These are phyloP conservation scores for Physcomitrium patens DNA, from an alignment of 225 moss, liverwort and hornwort genomes.

Conservation along the genomic window DNA sequence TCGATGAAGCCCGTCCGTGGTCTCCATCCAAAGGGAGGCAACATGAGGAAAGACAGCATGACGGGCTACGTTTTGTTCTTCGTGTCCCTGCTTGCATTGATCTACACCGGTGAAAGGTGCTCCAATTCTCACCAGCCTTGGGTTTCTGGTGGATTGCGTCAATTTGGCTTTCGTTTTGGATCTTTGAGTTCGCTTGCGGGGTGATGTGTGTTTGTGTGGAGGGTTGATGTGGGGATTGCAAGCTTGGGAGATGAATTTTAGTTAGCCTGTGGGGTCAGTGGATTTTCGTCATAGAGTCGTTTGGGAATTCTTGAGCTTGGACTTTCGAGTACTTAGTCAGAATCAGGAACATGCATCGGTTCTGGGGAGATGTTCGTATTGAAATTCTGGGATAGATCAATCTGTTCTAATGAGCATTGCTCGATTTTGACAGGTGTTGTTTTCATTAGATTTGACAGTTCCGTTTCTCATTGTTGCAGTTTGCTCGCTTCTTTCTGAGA, in stretches of 20 bases:
- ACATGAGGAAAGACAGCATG: conserved; percentile 46
- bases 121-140: not conserved
- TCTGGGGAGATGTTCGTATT: not conserved
- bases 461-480: not conserved
- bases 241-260: not conserved
- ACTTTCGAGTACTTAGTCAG: not conserved
- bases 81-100: conserved; percentile 56
- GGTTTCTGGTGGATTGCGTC: not conserved
- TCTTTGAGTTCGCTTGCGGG: not conserved
- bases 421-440: not conserved
- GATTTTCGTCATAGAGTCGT: too few relatives aligned
- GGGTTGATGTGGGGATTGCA: not conserved
- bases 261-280: not conserved
- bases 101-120: conserved; percentile 62
- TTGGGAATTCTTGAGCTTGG: not conserved
- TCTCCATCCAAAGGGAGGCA: conserved; percentile 27
- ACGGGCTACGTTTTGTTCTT: conserved; percentile 58
- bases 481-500: not conserved
- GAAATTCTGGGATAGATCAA: not conserved
- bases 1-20: conserved; percentile 46
- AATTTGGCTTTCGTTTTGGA: not conserved
- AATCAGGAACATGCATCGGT: not conserved
- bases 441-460: not conserved
- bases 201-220: too few relatives aligned
- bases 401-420: not conserved